Evolutionary conservation across 2,329 filamentous ascomycete genomes (phyloP), one percentile per base, ranked within the genome.

Genomic region (Coccinonectria pachysandricola): DNA sequence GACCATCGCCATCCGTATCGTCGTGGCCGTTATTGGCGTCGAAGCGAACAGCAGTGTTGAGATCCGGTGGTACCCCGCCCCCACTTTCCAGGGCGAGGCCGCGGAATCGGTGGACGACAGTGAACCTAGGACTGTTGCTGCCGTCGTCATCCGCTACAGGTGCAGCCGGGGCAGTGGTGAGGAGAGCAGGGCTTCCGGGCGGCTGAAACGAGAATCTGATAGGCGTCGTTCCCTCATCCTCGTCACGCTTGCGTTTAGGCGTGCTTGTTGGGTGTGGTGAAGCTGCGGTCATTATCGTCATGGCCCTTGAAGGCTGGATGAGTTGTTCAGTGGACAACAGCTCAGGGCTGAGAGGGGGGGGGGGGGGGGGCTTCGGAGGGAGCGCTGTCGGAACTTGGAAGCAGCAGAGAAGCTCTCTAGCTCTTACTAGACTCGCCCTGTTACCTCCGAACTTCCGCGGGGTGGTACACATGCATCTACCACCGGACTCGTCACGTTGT

Each of bases 71-170:
- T 28, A 38, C 61, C 59, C 61, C 64, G 52, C 58, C 63, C 56
- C 62, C 64, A 46, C 50, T 45, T 40, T 46, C 53, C 28, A 73
- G 49, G 9, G 55, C 60, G 26, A 73, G 57, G 30, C 66, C 62
- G 26, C 59, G 57, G 49, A 74, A 71, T 40, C 57, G 57, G 43
- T 65, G 62, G 19, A 62, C 64, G 20, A 73, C 65, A 28, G 51
- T 61, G 21, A 63, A 62, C 28, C 62, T 58, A n/a, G 69, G 68
- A 36, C 69, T 73, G 36, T 50, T 58, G 42, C 53, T 61, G 31
- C 65, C 67, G 26, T 68, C 65, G 15, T 65, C 59, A 20, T 64
- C 59, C 19, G 49, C 34, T n/a, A n/a, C n/a, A n/a, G n/a, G n/a
- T n/a, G n/a, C n/a, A n/a, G n/a, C n/a, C n/a, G n/a, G n/a, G n/a